A percentile compares a stretch with the other conserved stretches of the same genome.
phyloP scores from a whole-genome alignment of 2,329 filamentous ascomycete genomes.

The Rhexocercosporidium sp. region DNA sequence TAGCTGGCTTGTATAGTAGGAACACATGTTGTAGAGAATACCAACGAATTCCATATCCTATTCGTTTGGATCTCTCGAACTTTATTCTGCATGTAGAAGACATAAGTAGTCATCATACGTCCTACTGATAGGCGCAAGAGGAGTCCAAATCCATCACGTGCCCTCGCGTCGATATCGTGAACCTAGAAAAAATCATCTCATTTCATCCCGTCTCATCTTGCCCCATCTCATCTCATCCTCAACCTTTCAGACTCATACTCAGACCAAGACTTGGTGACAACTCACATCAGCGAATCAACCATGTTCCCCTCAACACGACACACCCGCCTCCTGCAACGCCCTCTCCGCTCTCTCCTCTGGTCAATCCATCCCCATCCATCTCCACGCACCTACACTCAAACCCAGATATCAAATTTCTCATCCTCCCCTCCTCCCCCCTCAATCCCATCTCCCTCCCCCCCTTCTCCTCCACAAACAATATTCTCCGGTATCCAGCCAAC shows the following conservation, averaged over 20 bases:
- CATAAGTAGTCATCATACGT: not conserved
- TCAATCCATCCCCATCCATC: not conserved
- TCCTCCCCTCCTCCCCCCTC: constrained; percentile 7
- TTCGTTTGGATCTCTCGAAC: no score
- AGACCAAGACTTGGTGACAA: no score
- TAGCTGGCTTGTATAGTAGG: not conserved
- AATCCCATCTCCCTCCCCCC: not conserved
- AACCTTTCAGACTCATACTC: not conserved
- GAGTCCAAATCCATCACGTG: constrained; percentile 28
- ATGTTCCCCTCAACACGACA: constrained; percentile 17
- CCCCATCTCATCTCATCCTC: not conserved
- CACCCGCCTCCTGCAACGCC: constrained; percentile 13
- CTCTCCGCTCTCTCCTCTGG: constrained; percentile 12
- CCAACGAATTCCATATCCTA: not conserved
- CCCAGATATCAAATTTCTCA: constrained; percentile 6
- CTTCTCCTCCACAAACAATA: constrained; percentile 55
- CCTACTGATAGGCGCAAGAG: not conserved
- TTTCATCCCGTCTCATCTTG: not conserved
- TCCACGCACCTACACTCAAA: not conserved
- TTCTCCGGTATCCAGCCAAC: constrained; percentile 99
- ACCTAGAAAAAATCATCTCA: constrained; percentile 16
- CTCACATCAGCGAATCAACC: not conserved
- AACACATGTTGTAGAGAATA: not conserved
- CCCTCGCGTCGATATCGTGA: constrained; percentile 27
- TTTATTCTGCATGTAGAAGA: no score